Percentiles rank a stretch among this genome's conserved stretches.
These are phyloP conservation scores for Calonectria naviculata DNA, from an alignment of 2,329 filamentous ascomycete genomes.

Conservation along the genomic window DNA sequence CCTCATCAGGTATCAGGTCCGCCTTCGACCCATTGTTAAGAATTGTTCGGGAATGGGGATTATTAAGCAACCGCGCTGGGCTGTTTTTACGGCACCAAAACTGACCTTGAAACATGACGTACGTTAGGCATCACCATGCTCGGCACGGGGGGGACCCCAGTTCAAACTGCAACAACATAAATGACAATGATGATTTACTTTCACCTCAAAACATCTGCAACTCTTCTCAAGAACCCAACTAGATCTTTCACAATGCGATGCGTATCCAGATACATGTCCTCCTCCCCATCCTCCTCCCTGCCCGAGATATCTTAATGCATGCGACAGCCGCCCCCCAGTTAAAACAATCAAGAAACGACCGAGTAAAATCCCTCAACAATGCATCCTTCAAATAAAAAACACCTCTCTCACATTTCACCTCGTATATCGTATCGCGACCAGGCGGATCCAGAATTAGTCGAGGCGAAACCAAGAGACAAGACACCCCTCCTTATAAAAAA, in stretches of 20 bases:
- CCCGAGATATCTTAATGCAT: slow-evolving; percentile 26
- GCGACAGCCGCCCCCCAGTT: slow-evolving; percentile 13
- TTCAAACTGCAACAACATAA: neutral
- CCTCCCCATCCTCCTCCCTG: neutral
- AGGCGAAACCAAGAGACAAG: slow-evolving; percentile 22
- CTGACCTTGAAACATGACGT: neutral
- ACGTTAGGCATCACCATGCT: neutral
- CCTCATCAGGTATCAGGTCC: neutral
- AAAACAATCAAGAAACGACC: slow-evolving; percentile 15
- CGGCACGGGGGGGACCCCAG: too few species aligned
- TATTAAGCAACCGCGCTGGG: neutral
- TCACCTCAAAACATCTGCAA: neutral
- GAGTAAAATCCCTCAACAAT: slow-evolving; percentile 27
- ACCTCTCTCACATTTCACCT: slow-evolving; percentile 13
- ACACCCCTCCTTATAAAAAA: slow-evolving; percentile 19
- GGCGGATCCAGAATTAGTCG: slow-evolving; percentile 40
- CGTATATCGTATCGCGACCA: slow-evolving; percentile 35
- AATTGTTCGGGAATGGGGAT: neutral
- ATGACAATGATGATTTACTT: neutral
- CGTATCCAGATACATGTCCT: slow-evolving; percentile 25
- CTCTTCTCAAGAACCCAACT: neutral
- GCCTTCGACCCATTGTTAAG: neutral
- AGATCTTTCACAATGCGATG: slow-evolving; percentile 17
- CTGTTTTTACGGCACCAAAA: neutral
- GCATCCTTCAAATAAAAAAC: slow-evolving; percentile 24